Conservation (phyloP, 1,139 yeast genomes). For the Suhomyces kunorum region DNA sequence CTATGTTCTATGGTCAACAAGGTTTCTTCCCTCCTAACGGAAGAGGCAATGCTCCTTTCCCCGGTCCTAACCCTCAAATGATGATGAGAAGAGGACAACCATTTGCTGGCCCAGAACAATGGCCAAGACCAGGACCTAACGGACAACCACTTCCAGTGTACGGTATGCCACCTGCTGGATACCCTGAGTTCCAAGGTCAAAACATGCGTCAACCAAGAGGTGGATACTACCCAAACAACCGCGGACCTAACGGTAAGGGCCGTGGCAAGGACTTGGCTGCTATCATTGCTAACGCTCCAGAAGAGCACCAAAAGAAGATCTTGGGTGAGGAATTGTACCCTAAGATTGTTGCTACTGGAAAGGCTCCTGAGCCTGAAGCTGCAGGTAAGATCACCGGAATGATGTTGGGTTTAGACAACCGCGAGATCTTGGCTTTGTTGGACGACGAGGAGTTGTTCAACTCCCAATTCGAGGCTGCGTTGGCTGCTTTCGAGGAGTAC, state of each 20-base stretch:
- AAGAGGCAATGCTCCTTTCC: constrained; percentile 82
- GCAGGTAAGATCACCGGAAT: constrained; percentile 99
- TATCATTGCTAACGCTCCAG: constrained; percentile 62
- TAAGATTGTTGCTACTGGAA: constrained; percentile 87
- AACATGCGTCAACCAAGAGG: constrained; percentile 48
- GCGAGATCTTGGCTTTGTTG: constrained; percentile 84
- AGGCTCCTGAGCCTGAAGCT: constrained; percentile 84
- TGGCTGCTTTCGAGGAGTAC: constrained; percentile 87
- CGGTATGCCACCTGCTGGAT: constrained; percentile 81
- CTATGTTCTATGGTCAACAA: constrained; percentile 91
- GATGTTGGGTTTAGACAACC: constrained; percentile 94
- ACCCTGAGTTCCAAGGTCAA: constrained; percentile 54
- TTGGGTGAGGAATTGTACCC: constrained; percentile 98
- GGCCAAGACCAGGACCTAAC: constrained; percentile 78
- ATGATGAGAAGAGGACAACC: constrained; percentile 76
- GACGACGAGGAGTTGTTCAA: constrained; percentile 89
- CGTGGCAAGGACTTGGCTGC: constrained; percentile 55
- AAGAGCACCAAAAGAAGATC: constrained; percentile 94
- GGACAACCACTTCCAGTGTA: constrained; percentile 81
- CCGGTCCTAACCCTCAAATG: constrained; percentile 79
- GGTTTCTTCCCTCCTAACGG: constrained; percentile 81
- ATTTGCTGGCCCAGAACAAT: constrained; percentile 55
- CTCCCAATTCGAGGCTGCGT: constrained; percentile 93
- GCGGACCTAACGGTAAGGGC: constrained; percentile 34
- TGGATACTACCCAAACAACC: constrained; percentile 46